Percentiles rank a stretch among this genome's conserved stretches.
These are phyloP conservation scores for Eutypa lata DNA, from an alignment of 2,329 filamentous ascomycete genomes.

Conservation along the genomic window DNA sequence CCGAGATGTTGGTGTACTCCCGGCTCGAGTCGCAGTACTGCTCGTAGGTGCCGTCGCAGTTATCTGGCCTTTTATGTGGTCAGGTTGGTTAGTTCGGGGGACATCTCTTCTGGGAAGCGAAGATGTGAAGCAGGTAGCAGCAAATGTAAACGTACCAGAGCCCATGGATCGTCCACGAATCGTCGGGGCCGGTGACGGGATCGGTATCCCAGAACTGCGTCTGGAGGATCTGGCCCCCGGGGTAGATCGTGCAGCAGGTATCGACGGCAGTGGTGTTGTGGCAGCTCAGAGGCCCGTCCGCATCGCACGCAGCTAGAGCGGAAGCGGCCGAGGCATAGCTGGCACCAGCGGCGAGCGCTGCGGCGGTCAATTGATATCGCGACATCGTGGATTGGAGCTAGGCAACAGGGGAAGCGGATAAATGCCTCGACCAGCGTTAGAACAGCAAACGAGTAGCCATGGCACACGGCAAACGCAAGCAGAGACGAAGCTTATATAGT, in stretches of 20 bases:
- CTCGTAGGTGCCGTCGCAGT: conserved; percentile 69
- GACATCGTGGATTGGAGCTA: too few species aligned
- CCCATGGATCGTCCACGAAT: conserved; percentile 74
- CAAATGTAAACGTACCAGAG: conserved; percentile 38
- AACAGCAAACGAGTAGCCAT: too few species aligned
- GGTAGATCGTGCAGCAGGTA: conserved; percentile 72
- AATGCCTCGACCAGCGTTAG: too few species aligned
- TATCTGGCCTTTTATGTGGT: conserved; percentile 47
- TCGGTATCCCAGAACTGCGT: conserved; percentile 77
- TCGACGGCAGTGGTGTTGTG: conserved; percentile 32
- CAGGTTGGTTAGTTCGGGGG: not conserved
- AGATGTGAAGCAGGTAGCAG: too few species aligned
- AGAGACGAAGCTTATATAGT: too few species aligned
- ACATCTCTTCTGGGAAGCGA: too few species aligned
- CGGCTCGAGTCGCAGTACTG: conserved; percentile 61
- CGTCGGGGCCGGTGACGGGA: conserved; percentile 60
- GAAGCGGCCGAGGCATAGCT: too few species aligned
- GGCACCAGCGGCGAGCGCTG: too few species aligned
- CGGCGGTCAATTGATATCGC: too few species aligned
- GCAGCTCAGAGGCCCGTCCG: conserved; percentile 8
- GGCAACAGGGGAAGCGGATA: too few species aligned
- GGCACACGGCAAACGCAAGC: too few species aligned
- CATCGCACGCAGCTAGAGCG: too few species aligned
- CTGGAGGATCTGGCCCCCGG: conserved; percentile 67
- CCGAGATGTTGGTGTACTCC: conserved; percentile 62